Evolutionary conservation across 1,284 basidiomycete species (phyloP).

Genomic region (Trichosporon coremiiforme): DNA sequence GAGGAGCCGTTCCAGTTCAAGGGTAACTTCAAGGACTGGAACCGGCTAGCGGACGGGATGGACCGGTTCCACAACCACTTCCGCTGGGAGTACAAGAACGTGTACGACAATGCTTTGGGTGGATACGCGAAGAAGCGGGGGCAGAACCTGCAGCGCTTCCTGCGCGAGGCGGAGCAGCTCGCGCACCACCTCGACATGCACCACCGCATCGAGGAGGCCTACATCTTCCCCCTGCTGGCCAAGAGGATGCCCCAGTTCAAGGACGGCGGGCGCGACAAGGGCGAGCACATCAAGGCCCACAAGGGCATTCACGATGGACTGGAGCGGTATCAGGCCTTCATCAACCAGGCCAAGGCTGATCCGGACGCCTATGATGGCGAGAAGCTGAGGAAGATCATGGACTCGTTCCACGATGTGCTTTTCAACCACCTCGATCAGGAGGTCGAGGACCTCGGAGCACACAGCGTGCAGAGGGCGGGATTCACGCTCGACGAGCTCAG

Average conservation of each 20-base stretch:
- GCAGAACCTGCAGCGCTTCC: conserved; percentile 59
- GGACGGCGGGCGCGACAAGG: conserved; percentile 53
- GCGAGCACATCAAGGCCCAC: conserved; percentile 65
- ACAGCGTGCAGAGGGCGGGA: conserved; percentile 65
- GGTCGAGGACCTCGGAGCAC: conserved; percentile 64
- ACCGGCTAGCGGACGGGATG: conserved; percentile 51
- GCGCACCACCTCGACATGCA: conserved; percentile 65
- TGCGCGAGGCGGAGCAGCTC: conserved; percentile 59
- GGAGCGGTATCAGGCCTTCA: conserved; percentile 60
- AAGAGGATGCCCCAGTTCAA: conserved; percentile 66
- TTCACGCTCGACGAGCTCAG: conserved; percentile 67
- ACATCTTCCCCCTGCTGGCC: conserved; percentile 68
- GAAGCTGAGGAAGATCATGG: conserved; percentile 65
- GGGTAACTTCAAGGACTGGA: conserved; percentile 26
- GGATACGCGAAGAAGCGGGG: conserved; percentile 59
- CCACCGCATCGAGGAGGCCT: conserved; percentile 63
- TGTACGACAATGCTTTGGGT: conserved; percentile 61
- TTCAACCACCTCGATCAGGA: conserved; percentile 70
- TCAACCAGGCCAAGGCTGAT: conserved; percentile 60
- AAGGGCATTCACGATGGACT: conserved; percentile 68
- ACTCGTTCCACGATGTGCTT: conserved; percentile 66
- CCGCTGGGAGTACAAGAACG: conserved; percentile 46
- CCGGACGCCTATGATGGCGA: conserved; percentile 63
- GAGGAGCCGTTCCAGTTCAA: conserved; percentile 8
- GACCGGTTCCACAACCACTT: conserved; percentile 51